Conservation (phyloP, 2,329 filamentous ascomycete genomes). For the Helotiales sp. region DNA sequence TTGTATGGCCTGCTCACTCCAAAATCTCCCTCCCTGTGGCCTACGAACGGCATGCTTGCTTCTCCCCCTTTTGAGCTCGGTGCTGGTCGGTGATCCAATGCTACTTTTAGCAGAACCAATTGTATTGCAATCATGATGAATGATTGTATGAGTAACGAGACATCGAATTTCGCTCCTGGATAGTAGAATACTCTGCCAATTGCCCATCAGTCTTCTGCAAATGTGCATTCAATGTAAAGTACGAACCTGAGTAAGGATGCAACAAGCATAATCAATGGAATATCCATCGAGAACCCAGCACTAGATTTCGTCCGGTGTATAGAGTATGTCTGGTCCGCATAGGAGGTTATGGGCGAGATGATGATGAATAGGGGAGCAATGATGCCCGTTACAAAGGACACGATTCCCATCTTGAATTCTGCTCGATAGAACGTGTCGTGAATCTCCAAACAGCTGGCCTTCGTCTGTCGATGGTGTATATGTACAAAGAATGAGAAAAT, state of each 20-base stretch:
- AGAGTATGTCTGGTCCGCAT: constrained; percentile 63
- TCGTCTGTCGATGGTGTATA: constrained; percentile 5
- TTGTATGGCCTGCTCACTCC: constrained; percentile 62
- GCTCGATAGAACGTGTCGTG: neutral
- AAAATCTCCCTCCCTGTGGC: constrained; percentile 29
- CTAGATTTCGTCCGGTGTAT: constrained; percentile 66
- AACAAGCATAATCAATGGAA: constrained; percentile 71
- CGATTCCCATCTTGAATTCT: constrained; percentile 32
- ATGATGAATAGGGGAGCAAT: constrained; percentile 64
- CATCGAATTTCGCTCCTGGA: constrained; percentile 65
- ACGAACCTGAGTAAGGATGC: constrained; percentile 68
- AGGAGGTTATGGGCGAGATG: constrained; percentile 63
- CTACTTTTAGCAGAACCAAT: constrained; percentile 63
- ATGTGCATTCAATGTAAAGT: constrained; percentile 19
- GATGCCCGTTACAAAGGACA: constrained; percentile 48
- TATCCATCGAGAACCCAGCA: constrained; percentile 69
- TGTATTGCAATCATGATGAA: constrained; percentile 67
- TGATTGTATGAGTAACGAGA: constrained; percentile 62
- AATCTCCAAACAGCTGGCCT: neutral
- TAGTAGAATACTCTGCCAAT: constrained; percentile 65
- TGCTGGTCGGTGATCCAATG: constrained; percentile 64
- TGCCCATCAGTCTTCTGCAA: neutral
- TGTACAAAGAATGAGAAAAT: constrained; percentile 9
- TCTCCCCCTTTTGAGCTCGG: constrained; percentile 62
- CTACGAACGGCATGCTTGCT: constrained; percentile 62